These are phyloP conservation scores for Eutrema japonicum DNA, from an alignment of 345 rosid genomes.

Conservation along the genomic window DNA sequence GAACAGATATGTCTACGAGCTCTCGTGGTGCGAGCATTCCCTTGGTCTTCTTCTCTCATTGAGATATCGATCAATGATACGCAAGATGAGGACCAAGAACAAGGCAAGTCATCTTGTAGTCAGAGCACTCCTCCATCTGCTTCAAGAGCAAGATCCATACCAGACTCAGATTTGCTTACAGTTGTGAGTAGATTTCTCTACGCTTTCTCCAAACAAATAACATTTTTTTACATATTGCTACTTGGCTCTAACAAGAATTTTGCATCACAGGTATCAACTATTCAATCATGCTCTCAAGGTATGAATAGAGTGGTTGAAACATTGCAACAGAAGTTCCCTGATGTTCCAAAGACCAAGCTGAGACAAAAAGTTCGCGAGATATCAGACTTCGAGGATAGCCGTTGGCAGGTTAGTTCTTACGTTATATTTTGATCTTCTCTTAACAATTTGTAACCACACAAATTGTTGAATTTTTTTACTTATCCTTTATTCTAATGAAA, in stretches of 20 bases:
- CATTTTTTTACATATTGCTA: not conserved
- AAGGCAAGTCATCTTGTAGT: constrained; percentile 42
- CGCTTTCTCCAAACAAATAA: not conserved
- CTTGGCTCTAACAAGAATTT: constrained; percentile 36
- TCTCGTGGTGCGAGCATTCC: constrained; percentile 57
- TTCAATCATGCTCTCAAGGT: constrained; percentile 71
- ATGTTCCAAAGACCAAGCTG: constrained; percentile 65
- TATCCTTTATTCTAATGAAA: constrained; percentile 17
- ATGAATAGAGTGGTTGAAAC: constrained; percentile 68
- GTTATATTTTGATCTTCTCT: not conserved
- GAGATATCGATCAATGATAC: constrained; percentile 48
- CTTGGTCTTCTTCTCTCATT: constrained; percentile 48
- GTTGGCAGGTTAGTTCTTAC: constrained; percentile 83
- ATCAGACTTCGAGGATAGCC: constrained; percentile 75
- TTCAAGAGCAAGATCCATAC: constrained; percentile 47
- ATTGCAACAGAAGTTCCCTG: constrained; percentile 77
- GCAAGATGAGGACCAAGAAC: constrained; percentile 54
- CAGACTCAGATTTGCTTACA: constrained; percentile 64
- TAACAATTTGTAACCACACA: not conserved
- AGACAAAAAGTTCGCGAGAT: constrained; percentile 82
- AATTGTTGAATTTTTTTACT: not conserved
- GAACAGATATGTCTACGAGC: constrained; percentile 80
- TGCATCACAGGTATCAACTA: constrained; percentile 63
- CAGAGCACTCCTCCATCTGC: constrained; percentile 45
- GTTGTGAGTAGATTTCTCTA: constrained; percentile 19